Evolutionary conservation across 179 eudicot species (phyloP).

Genomic region (Beta lomatogona): DNA sequence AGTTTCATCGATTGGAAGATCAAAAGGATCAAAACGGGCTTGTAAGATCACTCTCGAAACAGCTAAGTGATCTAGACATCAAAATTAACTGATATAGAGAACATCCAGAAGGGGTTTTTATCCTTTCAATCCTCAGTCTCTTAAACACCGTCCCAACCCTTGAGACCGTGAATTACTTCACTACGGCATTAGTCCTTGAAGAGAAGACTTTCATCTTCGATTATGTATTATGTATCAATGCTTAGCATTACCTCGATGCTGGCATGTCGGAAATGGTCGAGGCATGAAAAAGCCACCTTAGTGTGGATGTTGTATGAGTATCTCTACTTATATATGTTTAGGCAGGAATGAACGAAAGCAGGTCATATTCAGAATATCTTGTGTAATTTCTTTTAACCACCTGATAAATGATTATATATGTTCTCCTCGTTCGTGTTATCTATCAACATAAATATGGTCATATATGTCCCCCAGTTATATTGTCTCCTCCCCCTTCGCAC

Average conservation of each 20-base stretch:
- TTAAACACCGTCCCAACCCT: background rate
- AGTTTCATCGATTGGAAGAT: conserved; percentile 64
- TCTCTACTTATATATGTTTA: conserved; percentile 23
- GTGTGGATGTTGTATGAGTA: conserved; percentile 12
- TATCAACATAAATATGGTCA: conserved; percentile 17
- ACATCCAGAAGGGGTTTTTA: background rate
- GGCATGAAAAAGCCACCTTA: conserved; percentile 19
- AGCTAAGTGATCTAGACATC: conserved; percentile 40
- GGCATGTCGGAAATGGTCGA: conserved; percentile 20
- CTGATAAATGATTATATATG: conserved; percentile 20
- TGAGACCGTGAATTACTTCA: conserved; percentile 11
- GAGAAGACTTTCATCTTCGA: conserved; percentile 21
- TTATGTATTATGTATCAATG: conserved; percentile 16
- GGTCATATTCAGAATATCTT: conserved; percentile 16
- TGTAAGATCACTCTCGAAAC: conserved; percentile 44
- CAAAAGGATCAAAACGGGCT: conserved; percentile 55
- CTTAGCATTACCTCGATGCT: conserved; percentile 27
- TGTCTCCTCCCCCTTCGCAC: background rate
- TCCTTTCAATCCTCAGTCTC: background rate
- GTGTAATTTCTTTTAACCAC: conserved; percentile 30
- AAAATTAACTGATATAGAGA: conserved; percentile 33
- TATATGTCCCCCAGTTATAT: conserved; percentile 4
- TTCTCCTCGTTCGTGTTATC: background rate
- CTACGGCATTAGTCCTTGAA: conserved; percentile 20
- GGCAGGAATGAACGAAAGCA: conserved; percentile 29